These are phyloP conservation scores for Corylus avellana DNA, from an alignment of 306 rosid species.

Conservation along the genomic window DNA sequence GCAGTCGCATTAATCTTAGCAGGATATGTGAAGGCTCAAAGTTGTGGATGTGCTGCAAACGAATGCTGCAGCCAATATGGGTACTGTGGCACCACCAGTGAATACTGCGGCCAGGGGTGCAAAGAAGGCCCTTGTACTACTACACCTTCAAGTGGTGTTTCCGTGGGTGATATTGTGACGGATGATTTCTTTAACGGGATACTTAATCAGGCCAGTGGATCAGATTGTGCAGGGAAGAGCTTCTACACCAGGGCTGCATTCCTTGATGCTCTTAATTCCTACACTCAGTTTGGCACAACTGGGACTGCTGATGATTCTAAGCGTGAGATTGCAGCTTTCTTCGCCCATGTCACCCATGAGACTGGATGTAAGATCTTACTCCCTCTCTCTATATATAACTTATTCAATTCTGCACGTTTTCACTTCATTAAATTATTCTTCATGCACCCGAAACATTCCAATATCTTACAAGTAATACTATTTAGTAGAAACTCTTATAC, in stretches of 20 bases:
- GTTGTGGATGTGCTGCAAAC: slow-evolving; percentile 59
- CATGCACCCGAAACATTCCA: no score
- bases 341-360: slow-evolving; percentile 82
- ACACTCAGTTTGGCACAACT: slow-evolving; percentile 38
- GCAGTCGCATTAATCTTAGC: slow-evolving; percentile 13
- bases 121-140: slow-evolving; percentile 52
- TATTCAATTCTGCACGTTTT: background rate
- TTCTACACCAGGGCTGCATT: slow-evolving; percentile 58
- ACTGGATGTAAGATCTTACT: slow-evolving; percentile 58
- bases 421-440: no score
- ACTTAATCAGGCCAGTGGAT: slow-evolving; percentile 38
- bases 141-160: slow-evolving; percentile 23
- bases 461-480: no score
- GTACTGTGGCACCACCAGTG: slow-evolving; percentile 52
- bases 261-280: slow-evolving; percentile 54
- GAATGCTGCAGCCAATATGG: slow-evolving; percentile 69
- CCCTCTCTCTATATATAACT: background rate
- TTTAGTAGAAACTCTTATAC: no score
- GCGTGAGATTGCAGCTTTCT: slow-evolving; percentile 84
- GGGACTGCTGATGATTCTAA: slow-evolving; percentile 57
- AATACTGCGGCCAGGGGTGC: slow-evolving; percentile 68
- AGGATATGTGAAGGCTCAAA: slow-evolving; percentile 30
- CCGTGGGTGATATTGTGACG: slow-evolving; percentile 59
- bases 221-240: slow-evolving; percentile 53
- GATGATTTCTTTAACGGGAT: slow-evolving; percentile 51